Base-by-base conservation (phyloP, 2,329 filamentous ascomycete species). In the Alternaria sp. region DNA sequence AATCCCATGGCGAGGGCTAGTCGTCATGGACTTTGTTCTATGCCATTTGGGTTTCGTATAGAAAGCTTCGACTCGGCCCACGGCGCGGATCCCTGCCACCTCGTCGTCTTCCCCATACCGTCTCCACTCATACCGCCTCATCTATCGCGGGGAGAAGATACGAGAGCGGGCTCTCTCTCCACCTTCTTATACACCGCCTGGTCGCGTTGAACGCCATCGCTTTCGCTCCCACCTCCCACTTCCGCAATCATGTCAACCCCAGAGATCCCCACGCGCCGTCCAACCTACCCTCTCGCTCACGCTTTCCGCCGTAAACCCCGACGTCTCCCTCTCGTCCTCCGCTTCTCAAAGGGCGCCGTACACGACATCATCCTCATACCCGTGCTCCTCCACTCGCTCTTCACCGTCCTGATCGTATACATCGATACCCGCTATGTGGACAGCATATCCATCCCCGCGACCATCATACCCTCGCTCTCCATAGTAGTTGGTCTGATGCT, bases 401-500 rank as follows among this genome's bases (percentile, higher is more conserved):
- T 89, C 69, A 86, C 88, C 5, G 85, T 84, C 1, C 75, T 88
- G 3, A 82, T 90, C 57, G 86, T 89, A 28, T 88, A 84, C 69
- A 76, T 89, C 59, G 87, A 90, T 73, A 74, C 70, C 3, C 81
- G 81, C 56, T 81, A 84, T 69, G 82, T 86, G 62, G 77, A 77
- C 15, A 76, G 84, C 57, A 81, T 89, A 32, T 85, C 83, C 43
- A 81, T 90, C 36, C 88, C 88, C 9, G 82, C 83, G 51, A 86
- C 82, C 67, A 89, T 90, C 65, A 87, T 90, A 47, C 88, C 88
- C 2, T 87, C 84, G 13, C 80, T 90, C 2, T 88, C 86, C 32
- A 90, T 90, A 59, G 88, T 90, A 54, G 88, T 90, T 3, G 88
- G 88, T 70, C 76, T 90, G 44, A 89, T 90, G 84, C 86, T 90